phyloP scores from a whole-genome alignment of 2,329 filamentous ascomycete genomes.

The Raffaelea arxii region DNA sequence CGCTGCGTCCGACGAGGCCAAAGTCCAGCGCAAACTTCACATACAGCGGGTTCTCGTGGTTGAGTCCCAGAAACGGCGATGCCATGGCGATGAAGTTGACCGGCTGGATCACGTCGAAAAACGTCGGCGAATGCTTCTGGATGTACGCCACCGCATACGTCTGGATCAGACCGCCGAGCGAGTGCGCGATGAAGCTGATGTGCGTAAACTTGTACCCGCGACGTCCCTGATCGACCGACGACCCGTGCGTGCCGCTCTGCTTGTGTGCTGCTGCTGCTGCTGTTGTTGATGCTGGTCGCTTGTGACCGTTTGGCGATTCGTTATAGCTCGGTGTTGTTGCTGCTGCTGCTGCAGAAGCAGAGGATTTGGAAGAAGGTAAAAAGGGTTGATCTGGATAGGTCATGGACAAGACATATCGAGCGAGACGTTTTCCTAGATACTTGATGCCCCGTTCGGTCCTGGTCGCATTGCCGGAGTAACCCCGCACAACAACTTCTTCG shows the following conservation, averaged over 20 bases:
- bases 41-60: conserved; percentile 95
- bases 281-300: neutral
- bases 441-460: conserved; percentile 93
- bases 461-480: conserved; percentile 81
- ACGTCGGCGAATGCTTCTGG: conserved; percentile 85
- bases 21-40: conserved; percentile 96
- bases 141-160: conserved; percentile 95
- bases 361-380: conserved; percentile 51
- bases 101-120: conserved; percentile 78
- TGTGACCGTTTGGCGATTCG: neutral
- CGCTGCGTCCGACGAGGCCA: conserved; percentile 89
- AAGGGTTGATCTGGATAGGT: conserved; percentile 93
- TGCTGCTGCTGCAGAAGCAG: conserved; percentile 29
- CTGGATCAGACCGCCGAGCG: conserved; percentile 79
- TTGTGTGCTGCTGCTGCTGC: conserved; percentile 26
- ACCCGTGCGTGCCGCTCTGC: conserved; percentile 45
- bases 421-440: conserved; percentile 88
- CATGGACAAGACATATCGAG: conserved; percentile 79
- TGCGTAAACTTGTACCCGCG: conserved; percentile 77
- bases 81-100: conserved; percentile 87
- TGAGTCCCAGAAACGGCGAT: conserved; percentile 80
- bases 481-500: conserved; percentile 79
- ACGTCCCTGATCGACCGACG: conserved; percentile 17
- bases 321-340: neutral
- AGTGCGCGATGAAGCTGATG: conserved; percentile 92